Conservation (phyloP, 2,329 filamentous ascomycete genomes). For the Pyrenophora tritici-repentis region DNA sequence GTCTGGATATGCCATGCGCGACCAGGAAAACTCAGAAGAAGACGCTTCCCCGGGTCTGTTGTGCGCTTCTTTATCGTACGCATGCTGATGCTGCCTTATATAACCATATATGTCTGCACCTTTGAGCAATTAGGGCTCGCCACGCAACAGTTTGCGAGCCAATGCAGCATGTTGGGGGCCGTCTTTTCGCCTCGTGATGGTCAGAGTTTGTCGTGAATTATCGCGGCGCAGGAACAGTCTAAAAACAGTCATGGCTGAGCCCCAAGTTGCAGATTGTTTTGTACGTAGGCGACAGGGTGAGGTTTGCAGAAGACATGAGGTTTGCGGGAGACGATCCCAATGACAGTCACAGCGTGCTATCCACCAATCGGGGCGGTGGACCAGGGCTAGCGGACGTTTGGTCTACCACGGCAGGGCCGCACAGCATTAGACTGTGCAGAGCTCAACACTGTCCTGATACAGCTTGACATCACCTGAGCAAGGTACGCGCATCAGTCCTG, state of each 20-base stretch:
- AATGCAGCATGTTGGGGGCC: constrained; percentile 8
- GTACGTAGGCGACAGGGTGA: constrained; percentile 5
- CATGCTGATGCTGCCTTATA: not conserved
- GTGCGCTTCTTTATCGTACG: constrained; percentile 2
- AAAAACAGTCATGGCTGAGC: not conserved
- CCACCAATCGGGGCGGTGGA: constrained; percentile 16
- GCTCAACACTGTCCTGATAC: constrained; percentile 6
- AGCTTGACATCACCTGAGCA: not conserved
- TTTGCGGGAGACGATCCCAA: constrained; percentile 8
- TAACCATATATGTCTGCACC: constrained; percentile 3
- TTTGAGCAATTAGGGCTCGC: constrained; percentile 12
- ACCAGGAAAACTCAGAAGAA: constrained; percentile 1
- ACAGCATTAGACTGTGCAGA: constrained; percentile 15
- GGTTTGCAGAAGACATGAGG: constrained; percentile 14
- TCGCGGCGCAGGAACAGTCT: constrained; percentile 3
- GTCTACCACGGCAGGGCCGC: constrained; percentile 13
- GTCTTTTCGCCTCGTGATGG: constrained; percentile 3
- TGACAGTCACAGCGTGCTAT: constrained; percentile 9
- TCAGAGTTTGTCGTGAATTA: not conserved
- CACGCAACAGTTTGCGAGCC: constrained; percentile 4
- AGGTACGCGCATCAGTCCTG: constrained; percentile 7
- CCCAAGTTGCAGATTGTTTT: not conserved
- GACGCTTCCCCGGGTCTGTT: constrained; percentile 7
- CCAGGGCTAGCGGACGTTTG: constrained; percentile 11
- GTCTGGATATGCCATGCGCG: constrained; percentile 3